Percentiles rank a stretch among this genome's conserved stretches.
Evolutionary conservation across 176 grass and related monocot genomes (phyloP).

Genomic region (Metroxylon sagu): DNA sequence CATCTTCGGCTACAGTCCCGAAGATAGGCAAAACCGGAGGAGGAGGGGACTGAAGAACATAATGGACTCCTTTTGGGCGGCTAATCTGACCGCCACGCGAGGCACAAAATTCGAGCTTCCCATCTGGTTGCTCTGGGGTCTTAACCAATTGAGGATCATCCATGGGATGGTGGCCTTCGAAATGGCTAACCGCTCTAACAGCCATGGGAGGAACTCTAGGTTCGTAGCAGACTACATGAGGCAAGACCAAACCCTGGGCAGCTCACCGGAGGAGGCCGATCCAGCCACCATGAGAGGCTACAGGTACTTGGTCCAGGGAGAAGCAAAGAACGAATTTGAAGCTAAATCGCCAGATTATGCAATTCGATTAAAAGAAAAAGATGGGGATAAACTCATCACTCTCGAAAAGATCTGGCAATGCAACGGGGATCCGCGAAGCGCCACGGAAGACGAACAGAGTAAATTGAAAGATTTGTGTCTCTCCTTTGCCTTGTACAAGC

Average conservation of each 20-base stretch:
- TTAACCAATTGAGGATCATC: conserved; percentile 41
- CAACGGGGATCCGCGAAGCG: not conserved
- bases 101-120: conserved; percentile 22
- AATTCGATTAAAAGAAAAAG: not conserved
- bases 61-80: conserved; percentile 34
- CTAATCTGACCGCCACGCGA: conserved; percentile 28
- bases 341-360: conserved; percentile 2
- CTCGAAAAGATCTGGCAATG: conserved; percentile 31
- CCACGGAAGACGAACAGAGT: not conserved
- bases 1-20: too few relatives aligned
- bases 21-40: too few relatives aligned
- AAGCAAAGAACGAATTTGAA: conserved; percentile 20
- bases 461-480: too few relatives aligned
- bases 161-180: conserved; percentile 40
- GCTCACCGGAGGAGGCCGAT: not conserved
- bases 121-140: conserved; percentile 37
- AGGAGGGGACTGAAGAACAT: conserved; percentile 24
- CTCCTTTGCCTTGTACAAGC: too few relatives aligned
- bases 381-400: conserved; percentile 21
- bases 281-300: conserved; percentile 30
- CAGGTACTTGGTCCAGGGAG: conserved; percentile 50
- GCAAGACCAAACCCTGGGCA: conserved; percentile 14
- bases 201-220: conserved; percentile 13
- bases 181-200: conserved; percentile 22
- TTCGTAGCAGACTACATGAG: conserved; percentile 54